phyloP scores from a whole-genome alignment of 2,329 filamentous ascomycete species.

The Fusarium nematophilum region DNA sequence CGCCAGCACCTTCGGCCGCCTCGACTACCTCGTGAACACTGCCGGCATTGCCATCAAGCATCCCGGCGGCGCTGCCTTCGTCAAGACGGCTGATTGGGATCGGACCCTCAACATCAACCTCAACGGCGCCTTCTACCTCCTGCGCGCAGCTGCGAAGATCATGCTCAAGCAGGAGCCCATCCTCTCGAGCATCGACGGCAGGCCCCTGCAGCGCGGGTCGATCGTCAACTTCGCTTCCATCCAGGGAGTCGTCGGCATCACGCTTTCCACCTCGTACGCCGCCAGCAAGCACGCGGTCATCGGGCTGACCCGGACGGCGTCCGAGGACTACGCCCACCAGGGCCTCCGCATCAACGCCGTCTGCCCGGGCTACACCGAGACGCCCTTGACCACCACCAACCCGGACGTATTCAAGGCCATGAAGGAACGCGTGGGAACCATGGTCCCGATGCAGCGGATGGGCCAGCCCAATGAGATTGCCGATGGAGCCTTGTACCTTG shows the following conservation, averaged over 20 bases:
- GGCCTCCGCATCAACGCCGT: slow-evolving; percentile 54
- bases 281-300: slow-evolving; percentile 34
- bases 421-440: slow-evolving; percentile 24
- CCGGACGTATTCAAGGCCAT: slow-evolving; percentile 45
- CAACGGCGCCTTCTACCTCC: slow-evolving; percentile 55
- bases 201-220: slow-evolving; percentile 24
- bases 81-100: slow-evolving; percentile 52
- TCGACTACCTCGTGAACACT: slow-evolving; percentile 56
- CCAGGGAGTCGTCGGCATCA: slow-evolving; percentile 28
- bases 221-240: slow-evolving; percentile 38
- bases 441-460: slow-evolving; percentile 45
- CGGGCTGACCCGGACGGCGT: slow-evolving; percentile 46
- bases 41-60: slow-evolving; percentile 55
- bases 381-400: slow-evolving; percentile 45
- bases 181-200: slow-evolving; percentile 47
- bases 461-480: slow-evolving; percentile 45
- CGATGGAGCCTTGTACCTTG: slow-evolving; percentile 43
- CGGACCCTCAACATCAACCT: slow-evolving; percentile 56
- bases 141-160: slow-evolving; percentile 52
- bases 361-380: slow-evolving; percentile 47
- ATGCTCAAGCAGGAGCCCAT: slow-evolving; percentile 59
- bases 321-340: slow-evolving; percentile 55
- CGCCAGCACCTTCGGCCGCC: slow-evolving; percentile 47
- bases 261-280: slow-evolving; percentile 32
- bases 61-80: slow-evolving; percentile 50